These are phyloP conservation scores for Phaeosphaeria sp. DNA, from an alignment of 2,329 filamentous ascomycete genomes.

Conservation along the genomic window DNA sequence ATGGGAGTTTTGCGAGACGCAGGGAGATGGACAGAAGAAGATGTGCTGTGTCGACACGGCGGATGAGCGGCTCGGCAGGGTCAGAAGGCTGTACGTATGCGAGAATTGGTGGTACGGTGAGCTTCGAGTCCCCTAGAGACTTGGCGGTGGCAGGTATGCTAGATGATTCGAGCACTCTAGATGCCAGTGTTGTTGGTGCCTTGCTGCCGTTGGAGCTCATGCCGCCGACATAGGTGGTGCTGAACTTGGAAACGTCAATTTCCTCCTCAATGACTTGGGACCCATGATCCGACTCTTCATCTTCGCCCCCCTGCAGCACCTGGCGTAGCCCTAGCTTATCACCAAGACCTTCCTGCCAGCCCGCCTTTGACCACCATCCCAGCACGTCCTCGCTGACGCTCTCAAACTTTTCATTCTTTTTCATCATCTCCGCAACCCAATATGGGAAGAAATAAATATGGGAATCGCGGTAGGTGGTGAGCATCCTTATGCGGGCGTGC, in stretches of 20 bases:
- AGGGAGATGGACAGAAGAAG: slow-evolving; percentile 83
- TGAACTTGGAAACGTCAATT: slow-evolving; percentile 61
- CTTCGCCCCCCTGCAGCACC: slow-evolving; percentile 62
- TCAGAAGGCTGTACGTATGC: slow-evolving; percentile 78
- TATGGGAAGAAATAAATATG: slow-evolving; percentile 94
- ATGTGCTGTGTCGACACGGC: slow-evolving; percentile 86
- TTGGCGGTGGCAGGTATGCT: slow-evolving; percentile 35
- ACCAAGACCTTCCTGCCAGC: slow-evolving; percentile 83
- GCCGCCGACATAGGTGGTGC: slow-evolving; percentile 54
- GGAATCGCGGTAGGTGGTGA: slow-evolving; percentile 85
- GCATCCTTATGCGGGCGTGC: slow-evolving; percentile 78
- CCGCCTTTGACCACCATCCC: slow-evolving; percentile 93
- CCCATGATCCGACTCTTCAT: slow-evolving; percentile 45
- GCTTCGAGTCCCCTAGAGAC: slow-evolving; percentile 38
- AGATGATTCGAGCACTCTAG: slow-evolving; percentile 41
- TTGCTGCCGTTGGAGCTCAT: slow-evolving; percentile 11
- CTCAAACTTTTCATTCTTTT: slow-evolving; percentile 79
- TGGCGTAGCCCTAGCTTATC: slow-evolving; percentile 77
- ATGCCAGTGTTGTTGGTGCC: slow-evolving; percentile 37
- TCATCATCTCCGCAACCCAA: slow-evolving; percentile 87
- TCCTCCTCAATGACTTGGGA: slow-evolving; percentile 57
- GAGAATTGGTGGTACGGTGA: slow-evolving; percentile 74
- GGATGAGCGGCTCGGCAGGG: slow-evolving; percentile 69
- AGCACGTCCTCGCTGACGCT: slow-evolving; percentile 90
- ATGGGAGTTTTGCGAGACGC: slow-evolving; percentile 83